Percentiles rank a stretch among this genome's conserved stretches.
phyloP scores from a whole-genome alignment of 2,329 filamentous ascomycete species.

The Fusarium fracticaudum region DNA sequence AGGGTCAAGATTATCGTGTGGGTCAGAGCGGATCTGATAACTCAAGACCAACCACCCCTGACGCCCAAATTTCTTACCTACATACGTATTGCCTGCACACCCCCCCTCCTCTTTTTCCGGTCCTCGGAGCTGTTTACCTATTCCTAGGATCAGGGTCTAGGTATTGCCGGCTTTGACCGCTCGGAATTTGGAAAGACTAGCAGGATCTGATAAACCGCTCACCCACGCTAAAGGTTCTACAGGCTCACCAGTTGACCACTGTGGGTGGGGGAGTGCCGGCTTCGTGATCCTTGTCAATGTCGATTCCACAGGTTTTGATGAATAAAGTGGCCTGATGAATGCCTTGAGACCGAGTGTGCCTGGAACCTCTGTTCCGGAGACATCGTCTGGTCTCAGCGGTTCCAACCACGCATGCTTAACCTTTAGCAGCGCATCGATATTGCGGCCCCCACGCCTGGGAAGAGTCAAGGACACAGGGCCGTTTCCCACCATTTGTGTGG shows the following conservation, averaged over 20 bases:
- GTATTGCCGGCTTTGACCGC: conserved; percentile 12
- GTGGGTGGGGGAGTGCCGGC: not conserved
- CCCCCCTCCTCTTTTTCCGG: conserved; percentile 11
- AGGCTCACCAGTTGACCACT: not conserved
- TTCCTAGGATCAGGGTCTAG: not conserved
- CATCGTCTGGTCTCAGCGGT: not conserved
- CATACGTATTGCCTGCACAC: not conserved
- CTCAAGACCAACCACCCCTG: conserved; percentile 14
- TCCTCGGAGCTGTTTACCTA: conserved; percentile 14
- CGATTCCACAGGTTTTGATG: not conserved
- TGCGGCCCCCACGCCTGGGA: not conserved
- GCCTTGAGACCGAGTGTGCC: not conserved
- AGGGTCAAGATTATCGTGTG: conserved; percentile 22
- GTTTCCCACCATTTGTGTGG: not conserved
- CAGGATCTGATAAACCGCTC: conserved; percentile 36
- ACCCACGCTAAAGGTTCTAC: not conserved
- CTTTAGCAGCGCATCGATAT: not conserved
- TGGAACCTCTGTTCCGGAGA: not conserved
- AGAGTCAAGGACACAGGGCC: not conserved
- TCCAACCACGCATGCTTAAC: not conserved
- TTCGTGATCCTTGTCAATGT: not conserved
- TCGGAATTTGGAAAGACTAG: not conserved
- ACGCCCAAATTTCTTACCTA: not conserved
- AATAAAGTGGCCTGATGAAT: conserved; percentile 4
- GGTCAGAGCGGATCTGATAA: conserved; percentile 43